A percentile compares a stretch with the other conserved stretches of the same genome.
Conservation (phyloP, 495 filamentous ascomycete genomes). For the Acidiella bohemica region DNA sequence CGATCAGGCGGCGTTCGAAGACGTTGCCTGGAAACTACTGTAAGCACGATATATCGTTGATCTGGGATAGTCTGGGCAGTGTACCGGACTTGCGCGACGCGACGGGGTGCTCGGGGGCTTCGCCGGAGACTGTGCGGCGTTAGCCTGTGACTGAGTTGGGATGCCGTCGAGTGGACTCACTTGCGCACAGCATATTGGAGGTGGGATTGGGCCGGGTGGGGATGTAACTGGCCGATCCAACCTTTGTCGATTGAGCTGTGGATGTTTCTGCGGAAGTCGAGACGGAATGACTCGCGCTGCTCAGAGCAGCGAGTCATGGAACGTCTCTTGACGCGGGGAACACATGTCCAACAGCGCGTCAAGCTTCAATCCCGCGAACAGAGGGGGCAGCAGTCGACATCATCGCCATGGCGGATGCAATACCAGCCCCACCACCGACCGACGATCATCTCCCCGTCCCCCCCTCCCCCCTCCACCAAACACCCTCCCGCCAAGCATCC, state of each 20-base stretch:
- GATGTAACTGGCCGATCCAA: too few species aligned
- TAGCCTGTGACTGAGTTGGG: neutral
- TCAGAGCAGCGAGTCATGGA: too few species aligned
- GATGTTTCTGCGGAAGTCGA: too few species aligned
- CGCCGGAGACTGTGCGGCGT: conserved; percentile 68
- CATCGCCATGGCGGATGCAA: conserved; percentile 3
- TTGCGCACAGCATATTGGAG: conserved; percentile 14
- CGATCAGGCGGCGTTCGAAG: conserved; percentile 89
- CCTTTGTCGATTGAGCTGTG: too few species aligned
- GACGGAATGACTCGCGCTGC: too few species aligned
- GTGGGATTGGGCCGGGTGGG: too few species aligned
- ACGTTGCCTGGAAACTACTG: conserved; percentile 48
- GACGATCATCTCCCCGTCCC: conserved; percentile 26
- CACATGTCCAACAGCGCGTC: too few species aligned
- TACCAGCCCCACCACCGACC: neutral
- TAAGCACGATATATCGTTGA: conserved; percentile 7
- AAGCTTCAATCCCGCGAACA: neutral
- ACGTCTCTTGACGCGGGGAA: too few species aligned
- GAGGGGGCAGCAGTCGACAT: neutral
- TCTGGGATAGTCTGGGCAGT: conserved; percentile 10
- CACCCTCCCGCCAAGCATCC: conserved; percentile 20
- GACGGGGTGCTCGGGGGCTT: conserved; percentile 89
- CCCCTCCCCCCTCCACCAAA: conserved; percentile 30
- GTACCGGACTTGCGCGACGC: conserved; percentile 86
- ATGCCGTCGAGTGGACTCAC: neutral